Evolutionary conservation across 441 rosid genomes (phyloP), one percentile per base, ranked within the genome.

Genomic region (Mallotus japonicus): DNA sequence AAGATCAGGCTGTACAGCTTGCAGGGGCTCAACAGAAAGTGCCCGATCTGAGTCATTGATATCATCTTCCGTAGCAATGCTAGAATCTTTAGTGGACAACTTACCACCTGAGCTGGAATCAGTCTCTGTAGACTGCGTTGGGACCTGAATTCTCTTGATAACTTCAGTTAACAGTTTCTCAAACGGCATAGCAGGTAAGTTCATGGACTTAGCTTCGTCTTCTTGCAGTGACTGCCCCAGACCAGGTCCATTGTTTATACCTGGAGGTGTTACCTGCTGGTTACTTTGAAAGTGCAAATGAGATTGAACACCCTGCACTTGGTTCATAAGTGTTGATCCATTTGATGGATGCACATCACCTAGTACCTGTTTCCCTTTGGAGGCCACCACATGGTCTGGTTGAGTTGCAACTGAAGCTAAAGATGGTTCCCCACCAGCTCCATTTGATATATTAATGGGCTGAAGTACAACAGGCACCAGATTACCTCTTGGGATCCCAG

Each of bases 11-110:
- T 83, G 92, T 47, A 90, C 73, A 0, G 87, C 77, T 79, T 86
- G 90, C 74, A 87, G 72, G n/a, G 99, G 94, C 82, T 89, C 97
- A 54, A 84, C 77, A 37, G 87, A 84, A 71, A 89, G 89, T 34
- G 90, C 84, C 74, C 81, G 88, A 78, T 84, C 82, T 22, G 49
- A 44, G 7, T 76, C 72, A 37, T 60, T 46, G 65, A 19, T 71
- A 67, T 77, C 87, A 3, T 84, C 86, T 47, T 82, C 81, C 7
- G 62, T 56, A 22, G 44, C 62, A 56, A 70, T 44, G 69, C 75
- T 67, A 16, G 79, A 79, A 79, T 73, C 83, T 51, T 80, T 74
- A 57, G 28, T 58, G 24, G 65, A 32, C 65, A 71, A 73, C 51
- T 72, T 66, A 60, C 62, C 74, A 61, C 82, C 77, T 69, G 78